Base-by-base conservation (phyloP, 2,329 filamentous ascomycete genomes). In the Hymenoscyphus infarciens region DNA sequence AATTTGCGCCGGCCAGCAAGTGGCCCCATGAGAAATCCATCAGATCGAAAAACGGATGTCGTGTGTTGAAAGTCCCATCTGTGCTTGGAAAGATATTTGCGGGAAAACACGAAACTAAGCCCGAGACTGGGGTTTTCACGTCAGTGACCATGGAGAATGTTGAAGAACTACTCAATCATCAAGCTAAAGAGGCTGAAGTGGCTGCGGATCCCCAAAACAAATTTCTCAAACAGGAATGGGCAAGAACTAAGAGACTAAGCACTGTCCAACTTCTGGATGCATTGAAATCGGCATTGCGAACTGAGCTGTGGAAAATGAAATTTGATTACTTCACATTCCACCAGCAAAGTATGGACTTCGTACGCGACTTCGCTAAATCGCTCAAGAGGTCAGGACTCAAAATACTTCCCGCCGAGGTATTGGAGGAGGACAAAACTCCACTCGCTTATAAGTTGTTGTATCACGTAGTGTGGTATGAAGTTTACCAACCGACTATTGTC, bases 261-360 rank as follows among this genome's bases (percentile, higher is more conserved):
- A 33, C 57, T 2, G 8, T 61, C 1, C n/a, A 65, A 53, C 39
- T 65, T 15, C 19, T 64, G 7, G 22, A 66, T 29, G 56, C 66
- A 3, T 27, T 64, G 6, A 42, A 11, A 38, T 8, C 33, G 10
- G 55, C 31, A 5, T 35, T 68, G 1, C 16, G 29, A 10, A 3
- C 55, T 7, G 64, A 66, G 19, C n/a, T n/a, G n/a, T n/a, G 25
- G 25, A 27, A 60, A 61, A 5, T 10, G 65, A 4, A 38, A 53
- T 56, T 68, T 33, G 45, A 65, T 13, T 68, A 66, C 45, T 63
- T 64, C 15, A 6, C 35, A 7, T 25, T 68, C 16, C 63, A 66
- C 38, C 16, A 49, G 54, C 55, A 65, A 45, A 63, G 57, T 27
- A 56, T 66, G 6, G 49, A n/a, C n/a, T n/a, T n/a, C n/a, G n/a